A percentile compares a stretch with the other conserved stretches of the same genome.
Evolutionary conservation across 108 stramenopile genomes (phyloP).

Genomic region (Pseudonitzschia pungens): DNA sequence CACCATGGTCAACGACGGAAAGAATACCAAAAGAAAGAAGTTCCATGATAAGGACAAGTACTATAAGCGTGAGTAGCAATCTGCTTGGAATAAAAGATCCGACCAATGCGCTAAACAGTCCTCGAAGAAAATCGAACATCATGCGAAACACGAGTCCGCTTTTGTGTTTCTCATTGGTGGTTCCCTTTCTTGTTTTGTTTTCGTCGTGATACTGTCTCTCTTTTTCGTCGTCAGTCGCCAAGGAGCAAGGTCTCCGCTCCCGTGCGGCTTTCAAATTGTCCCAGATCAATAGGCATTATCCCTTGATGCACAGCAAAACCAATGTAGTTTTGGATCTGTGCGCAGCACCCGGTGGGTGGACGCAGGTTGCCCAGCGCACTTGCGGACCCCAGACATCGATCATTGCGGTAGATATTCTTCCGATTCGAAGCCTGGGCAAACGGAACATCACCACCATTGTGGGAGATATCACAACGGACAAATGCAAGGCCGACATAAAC

Average conservation of each 20-base stretch:
- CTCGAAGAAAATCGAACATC: background rate
- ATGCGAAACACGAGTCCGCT: no score
- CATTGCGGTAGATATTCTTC: slow-evolving; percentile 96
- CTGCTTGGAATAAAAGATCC: background rate
- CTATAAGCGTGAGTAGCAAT: slow-evolving; percentile 69
- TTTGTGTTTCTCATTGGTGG: background rate
- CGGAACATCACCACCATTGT: slow-evolving; percentile 89
- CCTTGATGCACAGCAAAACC: slow-evolving; percentile 69
- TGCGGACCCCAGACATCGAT: slow-evolving; percentile 57
- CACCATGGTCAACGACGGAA: slow-evolving; percentile 37
- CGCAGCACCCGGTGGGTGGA: slow-evolving; percentile 99
- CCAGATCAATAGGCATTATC: slow-evolving; percentile 98
- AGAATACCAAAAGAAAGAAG: slow-evolving; percentile 79
- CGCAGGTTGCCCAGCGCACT: slow-evolving; percentile 90
- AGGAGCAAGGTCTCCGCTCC: slow-evolving; percentile 96
- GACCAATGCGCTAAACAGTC: background rate
- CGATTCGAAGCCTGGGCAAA: slow-evolving; percentile 78
- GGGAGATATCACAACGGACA: slow-evolving; percentile 97
- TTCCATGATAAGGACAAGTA: slow-evolving; percentile 94
- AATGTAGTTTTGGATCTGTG: slow-evolving; percentile 95
- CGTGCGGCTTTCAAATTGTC: slow-evolving; percentile 97
- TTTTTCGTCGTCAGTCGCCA: slow-evolving; percentile 78
- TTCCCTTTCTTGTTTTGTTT: background rate
- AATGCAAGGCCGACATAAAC: slow-evolving; percentile 88
- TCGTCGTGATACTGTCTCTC: background rate